A percentile compares a stretch with the other conserved stretches of the same genome.
phyloP scores from a whole-genome alignment of 1,139 yeast species.

The Yamadazyma dendronema region DNA sequence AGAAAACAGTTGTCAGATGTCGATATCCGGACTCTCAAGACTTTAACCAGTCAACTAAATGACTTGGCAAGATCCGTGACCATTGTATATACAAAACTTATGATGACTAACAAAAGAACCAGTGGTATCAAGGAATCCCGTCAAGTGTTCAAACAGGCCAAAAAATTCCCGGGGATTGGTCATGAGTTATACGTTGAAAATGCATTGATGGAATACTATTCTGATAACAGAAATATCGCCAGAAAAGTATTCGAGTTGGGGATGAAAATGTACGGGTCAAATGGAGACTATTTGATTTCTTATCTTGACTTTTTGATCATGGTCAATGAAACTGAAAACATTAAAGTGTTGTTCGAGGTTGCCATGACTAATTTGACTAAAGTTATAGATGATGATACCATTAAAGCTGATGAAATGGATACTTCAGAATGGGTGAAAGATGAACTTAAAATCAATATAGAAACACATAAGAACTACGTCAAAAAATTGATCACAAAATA shows the following conservation, averaged over 20 bases:
- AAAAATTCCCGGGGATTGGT: conserved; percentile 52
- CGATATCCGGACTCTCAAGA: conserved; percentile 26
- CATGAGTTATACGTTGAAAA: conserved; percentile 79
- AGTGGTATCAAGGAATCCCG: conserved; percentile 74
- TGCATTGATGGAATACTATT: conserved; percentile 78
- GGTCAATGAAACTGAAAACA: conserved; percentile 75
- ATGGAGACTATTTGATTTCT: conserved; percentile 62
- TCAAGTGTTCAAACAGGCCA: conserved; percentile 58
- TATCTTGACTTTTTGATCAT: conserved; percentile 74
- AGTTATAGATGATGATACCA: conserved; percentile 28
- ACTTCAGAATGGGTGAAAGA: conserved; percentile 22
- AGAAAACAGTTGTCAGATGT: conserved; percentile 22
- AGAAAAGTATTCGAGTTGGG: conserved; percentile 80
- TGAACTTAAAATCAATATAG: conserved; percentile 24
- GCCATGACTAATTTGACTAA: conserved; percentile 39
- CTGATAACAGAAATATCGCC: conserved; percentile 66
- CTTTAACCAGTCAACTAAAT: conserved; percentile 19
- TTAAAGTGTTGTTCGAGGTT: conserved; percentile 76
- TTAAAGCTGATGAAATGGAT: conserved; percentile 16
- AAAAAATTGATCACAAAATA: conserved; percentile 22
- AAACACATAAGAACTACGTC: conserved; percentile 24
- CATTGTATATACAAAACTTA: conserved; percentile 51
- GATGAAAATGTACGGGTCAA: conserved; percentile 54
- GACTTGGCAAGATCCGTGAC: conserved; percentile 42
- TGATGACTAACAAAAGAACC: conserved; percentile 62